These are phyloP conservation scores for Keithomyces neogunnii DNA, from an alignment of 2,329 filamentous ascomycete genomes.

Conservation along the genomic window DNA sequence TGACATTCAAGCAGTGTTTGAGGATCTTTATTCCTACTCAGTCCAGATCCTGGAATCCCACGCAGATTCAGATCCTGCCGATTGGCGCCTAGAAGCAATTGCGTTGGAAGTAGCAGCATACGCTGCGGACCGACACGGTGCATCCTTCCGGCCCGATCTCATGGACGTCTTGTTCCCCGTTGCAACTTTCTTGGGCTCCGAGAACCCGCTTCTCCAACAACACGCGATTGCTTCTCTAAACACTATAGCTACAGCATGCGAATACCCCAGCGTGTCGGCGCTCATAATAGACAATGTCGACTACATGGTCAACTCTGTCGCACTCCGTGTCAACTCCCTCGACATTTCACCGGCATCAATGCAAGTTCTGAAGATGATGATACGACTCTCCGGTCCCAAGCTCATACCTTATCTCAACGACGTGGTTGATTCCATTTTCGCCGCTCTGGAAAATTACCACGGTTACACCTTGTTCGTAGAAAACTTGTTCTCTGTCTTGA, in stretches of 20 bases:
- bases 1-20: constrained; percentile 37
- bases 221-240: constrained; percentile 83
- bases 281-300: constrained; percentile 88
- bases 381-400: constrained; percentile 71
- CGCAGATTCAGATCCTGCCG: constrained; percentile 37
- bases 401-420: constrained; percentile 88
- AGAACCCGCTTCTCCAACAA: constrained; percentile 56
- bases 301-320: constrained; percentile 91
- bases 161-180: constrained; percentile 88
- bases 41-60: constrained; percentile 51
- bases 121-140: constrained; percentile 57
- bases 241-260: constrained; percentile 65
- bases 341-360: constrained; percentile 88
- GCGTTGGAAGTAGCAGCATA: constrained; percentile 75
- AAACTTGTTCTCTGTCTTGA: constrained; percentile 72
- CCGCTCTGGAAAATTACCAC: constrained; percentile 88
- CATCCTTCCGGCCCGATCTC: constrained; percentile 71
- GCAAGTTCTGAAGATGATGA: constrained; percentile 90
- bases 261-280: constrained; percentile 64
- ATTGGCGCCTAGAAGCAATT: constrained; percentile 70
- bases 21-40: constrained; percentile 64
- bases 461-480: constrained; percentile 85
- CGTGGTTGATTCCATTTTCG: constrained; percentile 82
- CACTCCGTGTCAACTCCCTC: constrained; percentile 80
- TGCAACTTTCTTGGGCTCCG: constrained; percentile 77